phyloP scores from a whole-genome alignment of 2,329 filamentous ascomycete genomes.

The Fusarium gaditjirri region DNA sequence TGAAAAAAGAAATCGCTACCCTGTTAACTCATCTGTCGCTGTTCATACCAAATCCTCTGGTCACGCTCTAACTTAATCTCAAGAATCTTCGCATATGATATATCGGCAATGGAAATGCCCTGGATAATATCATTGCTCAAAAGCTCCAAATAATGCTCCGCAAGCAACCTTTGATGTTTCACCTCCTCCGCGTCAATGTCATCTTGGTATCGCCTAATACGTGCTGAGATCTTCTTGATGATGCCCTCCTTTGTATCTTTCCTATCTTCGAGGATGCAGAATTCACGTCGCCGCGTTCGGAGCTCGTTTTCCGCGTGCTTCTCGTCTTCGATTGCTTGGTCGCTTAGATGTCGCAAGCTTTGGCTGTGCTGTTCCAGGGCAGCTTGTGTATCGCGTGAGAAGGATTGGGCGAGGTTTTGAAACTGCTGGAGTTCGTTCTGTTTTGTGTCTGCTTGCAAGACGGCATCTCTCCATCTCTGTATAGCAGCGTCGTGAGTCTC shows the following conservation, averaged over 20 bases:
- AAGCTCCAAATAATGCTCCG: conserved; percentile 6
- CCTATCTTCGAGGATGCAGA: not conserved
- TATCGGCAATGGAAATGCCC: not conserved
- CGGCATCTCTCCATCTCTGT: not conserved
- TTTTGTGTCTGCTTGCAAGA: not conserved
- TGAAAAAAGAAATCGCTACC: not conserved
- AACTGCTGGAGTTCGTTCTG: conserved; percentile 2
- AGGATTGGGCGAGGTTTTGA: not conserved
- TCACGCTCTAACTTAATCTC: conserved; percentile 2
- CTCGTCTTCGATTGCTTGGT: not conserved
- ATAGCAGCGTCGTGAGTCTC: not conserved
- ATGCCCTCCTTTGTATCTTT: not conserved
- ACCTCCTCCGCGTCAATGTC: conserved; percentile 2
- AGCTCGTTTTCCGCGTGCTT: not conserved
- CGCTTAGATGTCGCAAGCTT: not conserved
- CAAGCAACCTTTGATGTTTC: conserved; percentile 2
- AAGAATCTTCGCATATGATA: conserved; percentile 5
- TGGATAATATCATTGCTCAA: conserved; percentile 5
- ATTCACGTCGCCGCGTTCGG: not conserved
- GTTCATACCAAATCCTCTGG: not conserved
- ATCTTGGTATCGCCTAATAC: not conserved
- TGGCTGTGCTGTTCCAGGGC: conserved; percentile 1
- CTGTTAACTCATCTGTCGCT: not conserved
- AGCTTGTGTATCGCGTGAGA: not conserved
- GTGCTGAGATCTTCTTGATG: not conserved